Base-by-base conservation (phyloP, 441 rosid species). In the Adansonia grandidieri region DNA sequence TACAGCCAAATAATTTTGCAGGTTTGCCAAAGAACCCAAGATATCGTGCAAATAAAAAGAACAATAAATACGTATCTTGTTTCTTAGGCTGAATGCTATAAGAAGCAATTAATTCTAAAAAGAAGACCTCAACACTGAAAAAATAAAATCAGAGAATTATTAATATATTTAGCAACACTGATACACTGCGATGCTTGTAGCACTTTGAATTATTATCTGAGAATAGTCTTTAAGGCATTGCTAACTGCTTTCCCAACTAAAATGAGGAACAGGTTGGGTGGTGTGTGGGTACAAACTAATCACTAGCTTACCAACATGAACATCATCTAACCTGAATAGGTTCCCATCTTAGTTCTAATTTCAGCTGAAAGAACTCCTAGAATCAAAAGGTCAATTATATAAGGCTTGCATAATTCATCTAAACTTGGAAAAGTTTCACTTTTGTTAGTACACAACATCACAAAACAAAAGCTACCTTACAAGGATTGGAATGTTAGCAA, bases 231-330 rank as follows among this genome's bases (percentile, higher is more conserved):
- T 19, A 11, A 57, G 66, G 66, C 19, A 11, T 57, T 20, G 20
- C 53, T 73, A 6, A 40, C 40, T 73, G 53, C 28, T 56, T 58
- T 73, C 76, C 66, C 66, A 57, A 17, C 51, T 73, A 57, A 42
- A 73, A 54, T 53, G 47, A 56, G 17, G 63, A 73, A 50, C 32
- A 10, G 15, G n/a, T 15, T 2, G 17, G 74, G 74, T 71, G 61
- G 53, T 51, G 22, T 51, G 22, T n/a, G 47, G 22, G 74, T 57
- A 57, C 32, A 11, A 56, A 54, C 24, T 11, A 56, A 56, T n/a
- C 28, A 73, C 48, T n/a, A 37, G 42, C 42, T 5, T 37, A 37
- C 6, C 42, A 37, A 4, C 6, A 37, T 4, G 42, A 37, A 6
- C 42, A 37, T 37, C 42, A 37, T 37, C 42, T 37, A 37, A 37